Conservation (phyloP, 768 basidiomycete species). For the Rhizopogon roseolus region DNA sequence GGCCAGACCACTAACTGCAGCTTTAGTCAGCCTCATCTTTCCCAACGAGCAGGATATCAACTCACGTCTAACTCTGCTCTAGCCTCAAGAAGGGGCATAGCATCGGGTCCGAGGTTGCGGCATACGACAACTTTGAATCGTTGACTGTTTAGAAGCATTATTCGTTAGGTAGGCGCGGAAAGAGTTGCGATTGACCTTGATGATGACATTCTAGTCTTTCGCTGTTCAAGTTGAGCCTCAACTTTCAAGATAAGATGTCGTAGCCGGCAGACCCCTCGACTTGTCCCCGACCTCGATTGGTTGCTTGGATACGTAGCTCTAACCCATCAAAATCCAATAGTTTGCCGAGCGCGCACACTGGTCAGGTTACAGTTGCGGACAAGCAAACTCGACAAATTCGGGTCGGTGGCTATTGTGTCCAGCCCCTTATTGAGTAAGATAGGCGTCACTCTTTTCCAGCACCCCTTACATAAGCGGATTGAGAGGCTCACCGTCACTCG, state of each 20-base stretch:
- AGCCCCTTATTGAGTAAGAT: too few relatives aligned
- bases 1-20: conserved; percentile 45
- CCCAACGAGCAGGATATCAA: neutral
- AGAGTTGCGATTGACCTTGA: conserved; percentile 20
- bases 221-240: neutral
- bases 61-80: conserved; percentile 51
- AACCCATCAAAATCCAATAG: too few relatives aligned
- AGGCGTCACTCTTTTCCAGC: too few relatives aligned
- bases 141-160: conserved; percentile 22
- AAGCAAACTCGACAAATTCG: too few relatives aligned
- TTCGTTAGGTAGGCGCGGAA: conserved; percentile 10
- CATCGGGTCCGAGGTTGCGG: conserved; percentile 57
- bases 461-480: too few relatives aligned
- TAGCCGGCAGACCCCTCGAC: too few relatives aligned
- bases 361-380: too few relatives aligned
- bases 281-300: too few relatives aligned
- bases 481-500: too few relatives aligned
- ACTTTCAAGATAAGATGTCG: neutral
- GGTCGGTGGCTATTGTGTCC: too few relatives aligned
- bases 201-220: conserved; percentile 15
- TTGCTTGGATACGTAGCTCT: too few relatives aligned
- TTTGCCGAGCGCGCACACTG: too few relatives aligned
- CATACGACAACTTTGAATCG: conserved; percentile 49
- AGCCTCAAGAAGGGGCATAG: conserved; percentile 52
- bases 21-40: neutral